Percentiles rank a stretch among this genome's conserved stretches.
Conservation (phyloP, 305 asterid genomes). For the Euphrasia arctica region DNA sequence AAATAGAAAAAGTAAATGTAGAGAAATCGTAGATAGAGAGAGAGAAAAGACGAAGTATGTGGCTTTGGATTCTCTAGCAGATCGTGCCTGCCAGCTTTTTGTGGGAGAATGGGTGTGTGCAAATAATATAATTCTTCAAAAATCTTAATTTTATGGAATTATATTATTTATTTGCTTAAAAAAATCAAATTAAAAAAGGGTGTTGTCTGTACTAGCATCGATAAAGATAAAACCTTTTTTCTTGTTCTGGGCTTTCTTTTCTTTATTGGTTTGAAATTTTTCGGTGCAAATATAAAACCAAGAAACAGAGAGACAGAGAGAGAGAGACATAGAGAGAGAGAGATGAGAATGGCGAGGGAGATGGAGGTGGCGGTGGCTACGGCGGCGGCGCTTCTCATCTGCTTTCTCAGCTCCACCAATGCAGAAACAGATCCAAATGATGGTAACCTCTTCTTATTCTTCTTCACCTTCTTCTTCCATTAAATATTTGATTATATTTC, state of each 20-base stretch:
- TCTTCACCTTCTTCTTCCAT: conserved; percentile 12
- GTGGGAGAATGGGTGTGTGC: conserved; percentile 42
- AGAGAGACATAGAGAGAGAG: conserved; percentile 24
- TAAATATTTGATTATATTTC: not conserved
- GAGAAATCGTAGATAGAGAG: not conserved
- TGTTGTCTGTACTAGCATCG: conserved; percentile 32
- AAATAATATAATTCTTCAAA: conserved; percentile 32
- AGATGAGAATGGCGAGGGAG: conserved; percentile 39
- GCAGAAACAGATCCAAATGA: conserved; percentile 91
- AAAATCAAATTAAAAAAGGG: conserved; percentile 21
- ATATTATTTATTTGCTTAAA: not conserved
- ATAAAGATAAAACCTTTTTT: conserved; percentile 34
- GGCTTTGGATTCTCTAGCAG: conserved; percentile 80
- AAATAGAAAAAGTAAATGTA: not conserved
- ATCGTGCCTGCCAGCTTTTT: conserved; percentile 95
- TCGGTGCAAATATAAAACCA: conserved; percentile 16
- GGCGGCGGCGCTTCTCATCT: conserved; percentile 49
- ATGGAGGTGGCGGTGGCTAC: conserved; percentile 41
- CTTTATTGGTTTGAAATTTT: conserved; percentile 7
- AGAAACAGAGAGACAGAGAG: no score
- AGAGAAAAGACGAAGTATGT: conserved; percentile 36
- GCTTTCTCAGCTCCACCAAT: conserved; percentile 50
- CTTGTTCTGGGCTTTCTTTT: conserved; percentile 19
- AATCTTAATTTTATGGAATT: conserved; percentile 22
- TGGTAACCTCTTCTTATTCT: conserved; percentile 40